Conservation (phyloP, 73 alveolate genomes). For the Paramecium tetraurelia region DNA sequence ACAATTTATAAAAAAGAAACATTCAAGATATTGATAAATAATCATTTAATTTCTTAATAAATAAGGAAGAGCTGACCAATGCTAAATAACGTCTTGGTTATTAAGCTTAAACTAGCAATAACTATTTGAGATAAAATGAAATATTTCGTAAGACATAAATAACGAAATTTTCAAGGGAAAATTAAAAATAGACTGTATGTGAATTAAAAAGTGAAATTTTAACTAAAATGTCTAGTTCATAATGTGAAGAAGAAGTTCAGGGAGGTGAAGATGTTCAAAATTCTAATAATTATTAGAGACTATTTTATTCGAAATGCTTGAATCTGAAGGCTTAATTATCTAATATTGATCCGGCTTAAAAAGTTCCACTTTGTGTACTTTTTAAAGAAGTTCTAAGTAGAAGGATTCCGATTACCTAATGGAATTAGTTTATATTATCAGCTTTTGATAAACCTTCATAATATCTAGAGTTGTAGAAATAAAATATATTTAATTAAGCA, state of each 20-base stretch:
- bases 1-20: not conserved
- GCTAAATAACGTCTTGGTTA: not conserved
- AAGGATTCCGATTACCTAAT: not conserved
- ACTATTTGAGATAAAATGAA: not conserved
- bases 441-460: not conserved
- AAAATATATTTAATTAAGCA: not conserved
- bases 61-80: not conserved
- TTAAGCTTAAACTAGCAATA: not conserved
- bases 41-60: not conserved
- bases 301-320: slow-evolving; percentile 33
- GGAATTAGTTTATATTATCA: not conserved
- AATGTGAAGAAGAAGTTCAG: not conserved
- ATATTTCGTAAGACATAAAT: not conserved
- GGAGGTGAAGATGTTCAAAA: not conserved
- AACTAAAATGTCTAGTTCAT: slow-evolving; percentile 9
- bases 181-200: not conserved
- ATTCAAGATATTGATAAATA: not conserved
- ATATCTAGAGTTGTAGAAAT: not conserved
- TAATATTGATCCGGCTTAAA: not conserved
- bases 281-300: not conserved
- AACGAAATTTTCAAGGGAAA: not conserved
- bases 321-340: not conserved
- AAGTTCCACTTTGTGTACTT: not conserved
- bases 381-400: not conserved
- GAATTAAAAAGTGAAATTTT: slow-evolving; percentile 4